A percentile compares a stretch with the other conserved stretches of the same genome.
Evolutionary conservation across 2,329 filamentous ascomycete species (phyloP).

Genomic region (Colletotrichum agaves): DNA sequence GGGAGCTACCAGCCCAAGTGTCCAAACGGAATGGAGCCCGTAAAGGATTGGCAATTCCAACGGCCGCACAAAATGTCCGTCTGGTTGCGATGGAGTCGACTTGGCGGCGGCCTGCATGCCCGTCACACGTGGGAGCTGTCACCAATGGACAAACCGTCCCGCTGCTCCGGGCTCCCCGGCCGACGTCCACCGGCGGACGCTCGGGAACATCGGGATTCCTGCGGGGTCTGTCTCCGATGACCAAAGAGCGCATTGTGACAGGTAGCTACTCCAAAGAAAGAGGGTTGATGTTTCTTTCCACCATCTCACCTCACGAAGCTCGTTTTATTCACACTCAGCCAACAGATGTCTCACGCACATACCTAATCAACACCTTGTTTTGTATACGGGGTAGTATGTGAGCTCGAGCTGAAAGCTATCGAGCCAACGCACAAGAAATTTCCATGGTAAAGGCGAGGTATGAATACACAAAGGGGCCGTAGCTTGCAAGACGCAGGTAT

Average conservation of each 20-base stretch:
- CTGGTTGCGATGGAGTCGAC: not conserved
- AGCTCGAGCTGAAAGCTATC: not conserved
- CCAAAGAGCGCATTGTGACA: not conserved
- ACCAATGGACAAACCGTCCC: not conserved
- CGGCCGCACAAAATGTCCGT: not conserved
- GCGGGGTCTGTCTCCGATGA: constrained; percentile 1
- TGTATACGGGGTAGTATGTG: not conserved
- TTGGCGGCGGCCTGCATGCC: not conserved
- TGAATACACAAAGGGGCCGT: not conserved
- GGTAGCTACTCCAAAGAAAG: too few relatives aligned
- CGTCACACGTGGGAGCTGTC: constrained; percentile 1
- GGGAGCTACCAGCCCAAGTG: not conserved
- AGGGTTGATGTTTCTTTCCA: constrained; percentile 12
- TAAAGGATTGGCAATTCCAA: not conserved
- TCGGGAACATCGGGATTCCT: constrained; percentile 15
- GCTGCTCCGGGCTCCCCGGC: constrained; percentile 22
- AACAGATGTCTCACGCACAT: not conserved
- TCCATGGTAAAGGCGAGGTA: not conserved
- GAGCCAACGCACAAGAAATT: not conserved
- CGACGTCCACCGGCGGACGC: constrained; percentile 7
- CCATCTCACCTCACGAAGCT: constrained; percentile 1
- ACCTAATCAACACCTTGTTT: not conserved
- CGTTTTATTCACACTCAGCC: not conserved
- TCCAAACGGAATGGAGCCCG: not conserved
- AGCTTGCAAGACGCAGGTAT: constrained; percentile 4